Conservation (phyloP, 805 yeast genomes). For the Spencermartinsiella europaea region DNA sequence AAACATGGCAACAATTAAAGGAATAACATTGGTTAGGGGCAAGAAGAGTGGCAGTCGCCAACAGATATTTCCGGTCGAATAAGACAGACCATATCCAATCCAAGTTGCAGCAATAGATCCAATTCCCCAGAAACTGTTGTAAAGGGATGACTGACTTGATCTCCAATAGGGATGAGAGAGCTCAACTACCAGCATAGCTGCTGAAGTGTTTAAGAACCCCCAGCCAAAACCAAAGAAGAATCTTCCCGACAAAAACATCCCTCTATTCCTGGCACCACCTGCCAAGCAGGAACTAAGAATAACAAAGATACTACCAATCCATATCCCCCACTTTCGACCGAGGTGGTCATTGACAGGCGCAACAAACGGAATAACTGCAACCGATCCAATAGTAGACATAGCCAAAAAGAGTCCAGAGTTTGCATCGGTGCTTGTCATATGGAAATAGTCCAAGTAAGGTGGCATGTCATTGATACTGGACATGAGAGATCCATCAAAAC, state of each 20-base stretch:
- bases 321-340: conserved; percentile 10
- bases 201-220: conserved; percentile 7
- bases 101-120: conserved; percentile 1
- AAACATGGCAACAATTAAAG: conserved; percentile 16
- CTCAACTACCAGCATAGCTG: conserved; percentile 11
- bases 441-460: conserved; percentile 5
- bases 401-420: conserved; percentile 8
- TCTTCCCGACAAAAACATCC: conserved; percentile 10
- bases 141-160: background rate
- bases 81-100: conserved; percentile 13
- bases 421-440: conserved; percentile 2
- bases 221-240: conserved; percentile 15
- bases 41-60: conserved; percentile 18
- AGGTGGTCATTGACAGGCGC: conserved; percentile 5
- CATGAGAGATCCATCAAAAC: conserved; percentile 11
- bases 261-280: background rate
- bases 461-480: conserved; percentile 1
- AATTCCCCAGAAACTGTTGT: conserved; percentile 2
- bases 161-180: conserved; percentile 16
- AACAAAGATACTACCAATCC: conserved; percentile 1
- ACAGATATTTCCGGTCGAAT: conserved; percentile 4
- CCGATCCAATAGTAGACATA: conserved; percentile 11
- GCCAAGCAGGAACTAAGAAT: conserved; percentile 1
- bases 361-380: conserved; percentile 9
- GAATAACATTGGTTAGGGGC: conserved; percentile 11